Evolutionary conservation across 2,329 filamentous ascomycete species (phyloP).

Genomic region (Penicillium sp.): DNA sequence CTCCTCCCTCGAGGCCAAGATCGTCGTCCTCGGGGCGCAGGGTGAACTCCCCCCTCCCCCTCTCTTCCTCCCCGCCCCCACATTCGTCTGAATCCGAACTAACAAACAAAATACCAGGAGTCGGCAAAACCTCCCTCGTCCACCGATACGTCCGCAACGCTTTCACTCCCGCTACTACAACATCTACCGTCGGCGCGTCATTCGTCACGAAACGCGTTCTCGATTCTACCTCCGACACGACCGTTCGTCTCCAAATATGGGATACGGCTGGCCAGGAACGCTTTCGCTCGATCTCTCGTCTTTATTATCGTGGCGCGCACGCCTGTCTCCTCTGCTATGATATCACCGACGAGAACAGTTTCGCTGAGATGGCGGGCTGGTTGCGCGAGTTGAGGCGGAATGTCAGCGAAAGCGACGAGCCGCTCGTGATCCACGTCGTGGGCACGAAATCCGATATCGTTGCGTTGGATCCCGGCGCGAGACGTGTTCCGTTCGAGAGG

Average conservation of each 20-base stretch:
- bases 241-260: conserved; percentile 93
- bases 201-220: conserved; percentile 77
- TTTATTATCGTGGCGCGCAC: conserved; percentile 95
- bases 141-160: conserved; percentile 50
- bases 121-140: conserved; percentile 54
- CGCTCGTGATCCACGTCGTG: conserved; percentile 89
- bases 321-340: conserved; percentile 93
- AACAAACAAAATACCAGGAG: conserved; percentile 35
- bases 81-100: not conserved
- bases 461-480: conserved; percentile 71
- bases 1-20: conserved; percentile 52
- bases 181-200: conserved; percentile 74
- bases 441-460: conserved; percentile 93
- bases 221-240: conserved; percentile 79
- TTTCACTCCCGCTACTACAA: conserved; percentile 43
- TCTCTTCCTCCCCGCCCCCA: not conserved
- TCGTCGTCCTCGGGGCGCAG: conserved; percentile 53
- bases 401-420: conserved; percentile 60
- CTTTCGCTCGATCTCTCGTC: conserved; percentile 87
- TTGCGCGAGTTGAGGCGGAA: conserved; percentile 79
- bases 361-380: conserved; percentile 91
- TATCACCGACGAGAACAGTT: conserved; percentile 82
- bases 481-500: conserved; percentile 88
- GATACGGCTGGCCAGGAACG: conserved; percentile 95
- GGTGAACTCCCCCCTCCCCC: conserved; percentile 31